phyloP scores from a whole-genome alignment of 176 grass and related monocot genomes.

The Guadua angustifolia region DNA sequence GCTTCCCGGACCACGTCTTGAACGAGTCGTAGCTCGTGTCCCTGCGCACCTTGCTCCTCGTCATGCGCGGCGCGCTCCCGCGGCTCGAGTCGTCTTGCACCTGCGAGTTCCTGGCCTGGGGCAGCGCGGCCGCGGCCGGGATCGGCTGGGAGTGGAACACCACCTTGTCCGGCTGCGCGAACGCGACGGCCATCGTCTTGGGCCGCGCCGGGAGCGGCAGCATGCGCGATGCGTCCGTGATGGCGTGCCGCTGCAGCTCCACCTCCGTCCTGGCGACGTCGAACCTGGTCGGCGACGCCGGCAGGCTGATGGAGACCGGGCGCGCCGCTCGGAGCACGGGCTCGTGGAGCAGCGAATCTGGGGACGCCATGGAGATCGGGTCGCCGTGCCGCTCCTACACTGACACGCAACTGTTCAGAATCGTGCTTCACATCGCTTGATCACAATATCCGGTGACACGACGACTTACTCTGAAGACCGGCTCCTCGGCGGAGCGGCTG shows the following conservation, averaged over 20 bases:
- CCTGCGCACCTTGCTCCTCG: conserved; percentile 34
- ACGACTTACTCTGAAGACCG: conserved; percentile 30
- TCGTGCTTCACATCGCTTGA: not conserved
- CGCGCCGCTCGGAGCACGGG: conserved; percentile 25
- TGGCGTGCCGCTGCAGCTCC: conserved; percentile 9
- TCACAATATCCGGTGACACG: not conserved
- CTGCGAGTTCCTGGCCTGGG: conserved; percentile 3
- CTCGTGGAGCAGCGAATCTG: conserved; percentile 30
- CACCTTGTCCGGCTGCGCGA: conserved; percentile 43
- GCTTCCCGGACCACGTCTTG: conserved; percentile 88
- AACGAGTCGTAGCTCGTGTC: conserved; percentile 82
- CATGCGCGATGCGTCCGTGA: not conserved
- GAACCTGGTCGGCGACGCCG: conserved; percentile 63
- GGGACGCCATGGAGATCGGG: not conserved
- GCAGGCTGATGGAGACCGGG: conserved; percentile 76
- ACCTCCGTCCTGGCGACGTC: not conserved
- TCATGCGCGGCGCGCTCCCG: not conserved
- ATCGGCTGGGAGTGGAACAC: conserved; percentile 81
- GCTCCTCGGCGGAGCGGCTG: conserved; percentile 21
- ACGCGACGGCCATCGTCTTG: conserved; percentile 10
- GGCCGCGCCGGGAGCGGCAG: not conserved
- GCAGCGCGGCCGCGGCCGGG: not conserved
- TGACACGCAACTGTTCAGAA: conserved; percentile 26
- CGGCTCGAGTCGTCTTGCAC: conserved; percentile 45
- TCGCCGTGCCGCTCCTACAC: conserved; percentile 42